A percentile compares a stretch with the other conserved stretches of the same genome.
Evolutionary conservation across 2,329 filamentous ascomycete genomes (phyloP).

Genomic region (Tolypocladium ophioglossoides): DNA sequence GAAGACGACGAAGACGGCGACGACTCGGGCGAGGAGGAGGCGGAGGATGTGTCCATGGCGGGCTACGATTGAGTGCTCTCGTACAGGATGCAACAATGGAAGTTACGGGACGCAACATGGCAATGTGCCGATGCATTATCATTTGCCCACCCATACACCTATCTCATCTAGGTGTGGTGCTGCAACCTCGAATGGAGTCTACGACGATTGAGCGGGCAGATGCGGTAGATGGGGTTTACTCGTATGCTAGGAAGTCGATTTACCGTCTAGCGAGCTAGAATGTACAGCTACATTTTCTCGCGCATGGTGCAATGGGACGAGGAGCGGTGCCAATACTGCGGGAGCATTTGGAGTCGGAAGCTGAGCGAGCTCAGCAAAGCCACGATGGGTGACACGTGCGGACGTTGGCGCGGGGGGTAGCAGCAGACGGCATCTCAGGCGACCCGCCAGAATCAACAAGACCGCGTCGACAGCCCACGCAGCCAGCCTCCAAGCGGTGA

Average conservation of each 20-base stretch:
- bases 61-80: constrained; percentile 5
- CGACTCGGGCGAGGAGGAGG: constrained; percentile 7
- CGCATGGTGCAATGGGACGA: too few relatives aligned
- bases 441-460: not conserved
- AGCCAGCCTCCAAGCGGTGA: too few relatives aligned
- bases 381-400: not conserved
- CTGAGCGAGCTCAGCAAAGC: not conserved
- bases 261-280: too few relatives aligned
- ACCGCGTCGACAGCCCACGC: too few relatives aligned
- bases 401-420: too few relatives aligned
- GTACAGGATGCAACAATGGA: not conserved
- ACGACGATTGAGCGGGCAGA: not conserved
- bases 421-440: not conserved
- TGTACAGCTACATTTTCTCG: too few relatives aligned
- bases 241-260: too few relatives aligned
- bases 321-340: too few relatives aligned
- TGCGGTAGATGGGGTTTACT: not conserved
- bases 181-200: too few relatives aligned
- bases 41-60: constrained; percentile 16
- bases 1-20: constrained; percentile 12
- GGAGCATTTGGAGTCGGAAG: not conserved
- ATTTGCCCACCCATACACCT: not conserved
- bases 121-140: not conserved
- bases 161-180: too few relatives aligned
- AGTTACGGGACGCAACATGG: not conserved